A percentile compares a stretch with the other conserved stretches of the same genome.
Evolutionary conservation across 2,329 filamentous ascomycete species (phyloP).

Genomic region (Aureobasidium subglaciale): DNA sequence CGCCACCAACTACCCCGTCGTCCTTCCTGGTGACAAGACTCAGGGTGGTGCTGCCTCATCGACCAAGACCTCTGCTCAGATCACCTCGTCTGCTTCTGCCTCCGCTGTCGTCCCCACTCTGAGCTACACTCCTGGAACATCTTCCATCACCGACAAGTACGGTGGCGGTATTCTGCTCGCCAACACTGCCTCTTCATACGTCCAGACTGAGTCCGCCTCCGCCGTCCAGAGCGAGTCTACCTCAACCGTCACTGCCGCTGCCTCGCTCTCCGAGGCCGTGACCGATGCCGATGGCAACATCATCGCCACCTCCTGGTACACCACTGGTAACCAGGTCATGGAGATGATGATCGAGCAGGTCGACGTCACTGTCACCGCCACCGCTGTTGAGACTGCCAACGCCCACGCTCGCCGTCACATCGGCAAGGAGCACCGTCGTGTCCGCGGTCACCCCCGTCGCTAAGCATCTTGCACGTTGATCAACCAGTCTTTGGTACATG

Average conservation of each 20-base stretch:
- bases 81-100: slow-evolving; percentile 15
- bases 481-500: background rate
- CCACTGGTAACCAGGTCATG: slow-evolving; percentile 37
- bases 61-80: slow-evolving; percentile 14
- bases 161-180: slow-evolving; percentile 31
- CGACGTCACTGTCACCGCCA: slow-evolving; percentile 35
- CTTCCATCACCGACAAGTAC: slow-evolving; percentile 27
- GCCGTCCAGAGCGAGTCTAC: background rate
- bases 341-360: slow-evolving; percentile 40
- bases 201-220: slow-evolving; percentile 11
- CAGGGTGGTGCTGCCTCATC: slow-evolving; percentile 21
- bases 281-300: slow-evolving; percentile 20
- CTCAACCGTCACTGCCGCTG: slow-evolving; percentile 21
- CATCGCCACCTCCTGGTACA: slow-evolving; percentile 36
- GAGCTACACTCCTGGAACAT: slow-evolving; percentile 28
- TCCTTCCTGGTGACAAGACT: slow-evolving; percentile 23
- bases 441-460: slow-evolving; percentile 26
- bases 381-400: slow-evolving; percentile 20
- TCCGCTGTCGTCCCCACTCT: slow-evolving; percentile 27
- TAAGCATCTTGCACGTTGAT: background rate
- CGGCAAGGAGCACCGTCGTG: slow-evolving; percentile 23
- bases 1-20: slow-evolving; percentile 30
- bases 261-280: slow-evolving; percentile 20
- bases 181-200: slow-evolving; percentile 10
- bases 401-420: slow-evolving; percentile 24